Base-by-base conservation (phyloP, 2,329 filamentous ascomycete genomes). In the Pezicula carpinea region DNA sequence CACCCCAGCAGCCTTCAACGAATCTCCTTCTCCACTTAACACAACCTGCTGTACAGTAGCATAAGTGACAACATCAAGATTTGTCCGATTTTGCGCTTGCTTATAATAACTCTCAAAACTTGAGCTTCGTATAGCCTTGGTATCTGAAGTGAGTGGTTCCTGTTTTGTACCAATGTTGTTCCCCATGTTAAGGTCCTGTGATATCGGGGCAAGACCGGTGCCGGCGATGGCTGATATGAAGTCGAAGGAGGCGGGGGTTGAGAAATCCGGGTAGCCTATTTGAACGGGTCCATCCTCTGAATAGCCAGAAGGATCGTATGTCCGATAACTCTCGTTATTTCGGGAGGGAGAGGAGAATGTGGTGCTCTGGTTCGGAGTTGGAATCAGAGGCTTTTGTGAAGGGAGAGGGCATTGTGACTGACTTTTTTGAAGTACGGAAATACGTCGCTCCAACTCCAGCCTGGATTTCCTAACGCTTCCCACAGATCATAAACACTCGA, bases 391-490 rank as follows among this genome's bases (percentile, higher is more conserved):
- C 53, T 69, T 70, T n/a, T 59, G 61, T 14, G 29, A 32, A 32
- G 29, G 14, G 14, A 14, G 8, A 32, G 2, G 1, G 23, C n/a
- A n/a, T n/a, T n/a, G n/a, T 18, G n/a, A 41, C 46, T 13, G 42
- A 39, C 47, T 33, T 46, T 49, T 13, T 38, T 38, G 47, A 72
- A 64, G 45, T 70, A 71, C 1, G 66, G 69, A 1, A 64, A 57
- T 17, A 73, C 54, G 13, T 55, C 55, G 15, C 66, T 53, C 54
- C 63, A 68, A 13, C 57, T 58, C 69, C 68, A 73, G 7, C 67
- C 68, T 1, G 60, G 51, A 33, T 71, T 71, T 0, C 69, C 70
- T 11, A 73, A 48, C 1, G 52, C 52, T 15, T 59, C 59, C 69
- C 70, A 73, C 1, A 61, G 53, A 31, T 71, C 57, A 35, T 68